Evolutionary conservation across 306 rosid species (phyloP).

Genomic region (Canavalia ensiformis): DNA sequence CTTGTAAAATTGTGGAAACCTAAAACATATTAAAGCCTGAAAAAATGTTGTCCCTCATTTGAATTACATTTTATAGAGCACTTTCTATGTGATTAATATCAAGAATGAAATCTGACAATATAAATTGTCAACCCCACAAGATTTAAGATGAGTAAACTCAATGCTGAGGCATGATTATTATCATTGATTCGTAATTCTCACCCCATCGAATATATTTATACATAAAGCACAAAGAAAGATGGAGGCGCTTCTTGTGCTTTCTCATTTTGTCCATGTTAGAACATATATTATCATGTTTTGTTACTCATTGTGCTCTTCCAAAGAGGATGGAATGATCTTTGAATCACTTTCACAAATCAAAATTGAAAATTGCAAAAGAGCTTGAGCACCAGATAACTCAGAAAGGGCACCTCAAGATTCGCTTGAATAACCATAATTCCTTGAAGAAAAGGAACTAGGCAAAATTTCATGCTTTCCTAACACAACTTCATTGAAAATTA

Average conservation of each 20-base stretch:
- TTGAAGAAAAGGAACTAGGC: background rate
- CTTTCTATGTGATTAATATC: background rate
- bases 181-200: background rate
- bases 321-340: constrained; percentile 1
- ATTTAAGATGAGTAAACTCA: constrained; percentile 9
- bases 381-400: constrained; percentile 28
- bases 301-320: constrained; percentile 1
- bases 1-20: no score
- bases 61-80: no score
- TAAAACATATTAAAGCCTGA: no score
- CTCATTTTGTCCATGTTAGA: constrained; percentile 3
- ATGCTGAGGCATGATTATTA: constrained; percentile 18
- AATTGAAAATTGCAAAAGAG: background rate
- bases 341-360: background rate
- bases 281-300: background rate
- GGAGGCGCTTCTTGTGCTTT: background rate
- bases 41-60: no score
- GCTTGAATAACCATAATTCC: constrained; percentile 1
- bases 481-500: background rate
- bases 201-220: background rate
- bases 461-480: background rate
- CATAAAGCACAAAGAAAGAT: background rate
- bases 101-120: background rate
- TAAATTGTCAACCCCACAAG: background rate
- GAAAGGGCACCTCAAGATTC: constrained; percentile 1